phyloP scores from a whole-genome alignment of 257 asterid genomes.

The Mentha longifolia region DNA sequence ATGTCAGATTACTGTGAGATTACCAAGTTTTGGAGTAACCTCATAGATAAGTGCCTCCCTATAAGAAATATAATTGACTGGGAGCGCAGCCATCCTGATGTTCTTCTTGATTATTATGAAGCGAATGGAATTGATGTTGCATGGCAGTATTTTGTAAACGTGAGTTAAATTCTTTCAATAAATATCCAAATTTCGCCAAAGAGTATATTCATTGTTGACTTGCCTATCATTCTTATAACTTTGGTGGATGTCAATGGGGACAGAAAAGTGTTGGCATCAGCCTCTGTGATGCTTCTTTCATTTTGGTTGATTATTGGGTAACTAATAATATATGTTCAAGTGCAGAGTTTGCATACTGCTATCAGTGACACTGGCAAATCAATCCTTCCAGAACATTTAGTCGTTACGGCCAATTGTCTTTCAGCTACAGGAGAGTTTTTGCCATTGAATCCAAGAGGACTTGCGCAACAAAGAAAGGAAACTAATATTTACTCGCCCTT shows the following conservation, averaged over 20 bases:
- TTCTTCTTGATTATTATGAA: constrained; percentile 60
- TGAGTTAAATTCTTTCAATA: constrained; percentile 51
- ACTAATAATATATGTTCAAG: constrained; percentile 37
- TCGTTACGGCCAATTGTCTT: constrained; percentile 77
- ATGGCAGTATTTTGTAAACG: constrained; percentile 62
- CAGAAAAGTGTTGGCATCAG: background rate
- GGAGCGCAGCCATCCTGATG: constrained; percentile 94
- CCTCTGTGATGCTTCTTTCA: constrained; percentile 14
- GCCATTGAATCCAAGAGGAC: constrained; percentile 73
- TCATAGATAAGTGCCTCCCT: constrained; percentile 58
- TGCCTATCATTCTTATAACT: background rate
- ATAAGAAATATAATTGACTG: constrained; percentile 79
- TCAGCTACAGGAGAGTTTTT: constrained; percentile 80
- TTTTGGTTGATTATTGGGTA: constrained; percentile 18
- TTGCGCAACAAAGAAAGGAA: constrained; percentile 78
- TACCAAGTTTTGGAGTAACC: constrained; percentile 68
- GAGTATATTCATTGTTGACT: constrained; percentile 1
- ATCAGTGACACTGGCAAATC: constrained; percentile 72
- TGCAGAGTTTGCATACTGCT: constrained; percentile 82
- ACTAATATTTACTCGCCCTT: constrained; percentile 64
- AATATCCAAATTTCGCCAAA: constrained; percentile 10
- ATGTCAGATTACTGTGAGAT: constrained; percentile 71
- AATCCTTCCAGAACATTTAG: constrained; percentile 77
- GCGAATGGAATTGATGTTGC: constrained; percentile 77
- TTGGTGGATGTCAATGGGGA: constrained; percentile 5